phyloP scores from a whole-genome alignment of 139 green algal species.

The Choricystis sp. region DNA sequence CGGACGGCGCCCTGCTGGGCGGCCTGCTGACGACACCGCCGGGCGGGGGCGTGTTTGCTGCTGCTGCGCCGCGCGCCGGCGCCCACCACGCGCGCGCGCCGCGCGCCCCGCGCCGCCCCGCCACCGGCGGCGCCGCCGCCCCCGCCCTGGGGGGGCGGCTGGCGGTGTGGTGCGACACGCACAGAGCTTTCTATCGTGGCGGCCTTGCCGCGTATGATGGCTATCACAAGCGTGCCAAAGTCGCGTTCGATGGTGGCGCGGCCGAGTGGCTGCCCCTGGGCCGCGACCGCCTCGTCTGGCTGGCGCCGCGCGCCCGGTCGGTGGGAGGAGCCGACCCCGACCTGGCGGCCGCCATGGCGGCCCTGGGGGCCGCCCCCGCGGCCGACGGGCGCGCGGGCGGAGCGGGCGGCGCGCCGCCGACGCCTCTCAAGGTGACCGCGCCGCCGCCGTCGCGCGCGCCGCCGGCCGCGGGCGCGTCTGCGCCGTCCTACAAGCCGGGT shows the following conservation, averaged over 20 bases:
- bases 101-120: not conserved
- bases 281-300: slow-evolving; percentile 20
- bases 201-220: slow-evolving; percentile 20
- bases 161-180: slow-evolving; percentile 8
- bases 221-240: slow-evolving; percentile 31
- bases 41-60: not conserved
- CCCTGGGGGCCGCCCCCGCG: slow-evolving; percentile 3
- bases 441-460: not conserved
- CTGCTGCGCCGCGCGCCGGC: not conserved
- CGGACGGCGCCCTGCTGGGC: slow-evolving; percentile 9
- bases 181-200: slow-evolving; percentile 10
- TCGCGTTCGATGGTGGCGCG: slow-evolving; percentile 46
- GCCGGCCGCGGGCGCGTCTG: not conserved
- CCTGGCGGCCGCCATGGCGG: not conserved
- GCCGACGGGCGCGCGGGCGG: not conserved
- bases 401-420: not conserved
- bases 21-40: slow-evolving; percentile 1
- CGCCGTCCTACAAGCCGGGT: not conserved
- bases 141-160: slow-evolving; percentile 13
- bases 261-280: slow-evolving; percentile 33
- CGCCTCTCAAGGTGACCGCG: not conserved
- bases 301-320: slow-evolving; percentile 6
- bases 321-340: slow-evolving; percentile 2
- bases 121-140: not conserved
- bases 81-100: not conserved